phyloP scores from a whole-genome alignment of 1,139 yeast genomes.

The Wickerhamiella infanticola region DNA sequence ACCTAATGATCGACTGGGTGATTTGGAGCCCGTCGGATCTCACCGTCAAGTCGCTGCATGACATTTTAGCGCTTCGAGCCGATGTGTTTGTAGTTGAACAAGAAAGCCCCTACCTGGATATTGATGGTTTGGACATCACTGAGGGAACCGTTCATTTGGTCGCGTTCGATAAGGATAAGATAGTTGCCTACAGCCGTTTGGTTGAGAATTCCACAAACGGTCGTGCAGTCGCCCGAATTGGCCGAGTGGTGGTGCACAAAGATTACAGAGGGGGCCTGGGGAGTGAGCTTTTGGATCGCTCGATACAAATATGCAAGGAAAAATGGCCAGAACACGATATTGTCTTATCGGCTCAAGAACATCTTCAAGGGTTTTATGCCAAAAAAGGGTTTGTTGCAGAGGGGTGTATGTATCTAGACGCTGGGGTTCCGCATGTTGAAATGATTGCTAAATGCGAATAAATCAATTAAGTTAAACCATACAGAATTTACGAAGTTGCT shows the following conservation, averaged over 20 bases:
- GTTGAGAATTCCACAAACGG: neutral
- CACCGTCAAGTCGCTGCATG: conserved; percentile 7
- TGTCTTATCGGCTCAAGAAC: conserved; percentile 11
- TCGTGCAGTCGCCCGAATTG: conserved; percentile 2
- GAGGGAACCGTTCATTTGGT: conserved; percentile 9
- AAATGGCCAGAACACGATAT: conserved; percentile 1
- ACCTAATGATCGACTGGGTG: conserved; percentile 1
- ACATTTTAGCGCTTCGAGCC: conserved; percentile 11
- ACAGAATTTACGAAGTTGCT: too few species aligned
- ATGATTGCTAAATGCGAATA: conserved; percentile 5
- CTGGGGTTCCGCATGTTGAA: conserved; percentile 12
- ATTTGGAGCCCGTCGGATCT: conserved; percentile 3
- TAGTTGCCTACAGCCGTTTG: conserved; percentile 7
- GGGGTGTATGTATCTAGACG: conserved; percentile 8
- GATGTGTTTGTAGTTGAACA: conserved; percentile 16
- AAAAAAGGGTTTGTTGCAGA: conserved; percentile 8
- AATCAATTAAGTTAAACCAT: too few species aligned
- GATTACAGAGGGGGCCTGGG: conserved; percentile 7
- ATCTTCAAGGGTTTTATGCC: conserved; percentile 11
- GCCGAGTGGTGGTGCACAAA: conserved; percentile 6
- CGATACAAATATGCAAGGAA: neutral
- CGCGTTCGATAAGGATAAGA: conserved; percentile 3
- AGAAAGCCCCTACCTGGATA: conserved; percentile 11
- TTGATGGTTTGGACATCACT: conserved; percentile 12
- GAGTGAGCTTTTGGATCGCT: neutral